phyloP scores from a whole-genome alignment of 495 filamentous ascomycete species.

The Friedmanniomyces endolithicus region DNA sequence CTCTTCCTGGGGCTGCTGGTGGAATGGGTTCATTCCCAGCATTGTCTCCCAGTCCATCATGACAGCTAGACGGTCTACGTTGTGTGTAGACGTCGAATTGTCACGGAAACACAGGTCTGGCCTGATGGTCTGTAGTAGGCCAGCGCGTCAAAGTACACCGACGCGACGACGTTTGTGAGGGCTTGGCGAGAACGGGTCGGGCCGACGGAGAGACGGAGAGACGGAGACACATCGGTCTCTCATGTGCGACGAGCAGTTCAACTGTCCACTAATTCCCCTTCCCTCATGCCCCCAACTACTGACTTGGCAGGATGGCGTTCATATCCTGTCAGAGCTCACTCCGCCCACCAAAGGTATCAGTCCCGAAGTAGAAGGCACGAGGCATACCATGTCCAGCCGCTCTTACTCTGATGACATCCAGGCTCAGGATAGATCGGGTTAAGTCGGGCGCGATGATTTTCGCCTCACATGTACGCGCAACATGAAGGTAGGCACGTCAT shows the following conservation, averaged over 20 bases:
- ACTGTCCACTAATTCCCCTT: too few species aligned
- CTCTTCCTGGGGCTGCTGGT: not conserved
- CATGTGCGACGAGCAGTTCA: too few species aligned
- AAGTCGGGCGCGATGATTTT: not conserved
- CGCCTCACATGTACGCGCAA: not conserved
- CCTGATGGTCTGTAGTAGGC: too few species aligned
- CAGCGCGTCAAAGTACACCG: not conserved
- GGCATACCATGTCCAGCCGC: not conserved
- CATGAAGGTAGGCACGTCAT: conserved; percentile 4
- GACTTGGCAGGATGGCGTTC: not conserved
- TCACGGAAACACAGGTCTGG: too few species aligned
- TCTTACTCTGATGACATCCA: conserved; percentile 3
- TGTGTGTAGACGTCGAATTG: too few species aligned
- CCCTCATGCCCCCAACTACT: too few species aligned
- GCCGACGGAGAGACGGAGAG: too few species aligned
- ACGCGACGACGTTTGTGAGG: not conserved
- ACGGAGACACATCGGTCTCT: too few species aligned
- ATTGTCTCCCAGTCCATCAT: conserved; percentile 1
- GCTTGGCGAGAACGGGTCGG: not conserved
- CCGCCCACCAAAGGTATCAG: not conserved
- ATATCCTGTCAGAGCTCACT: not conserved
- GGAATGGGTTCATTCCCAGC: not conserved
- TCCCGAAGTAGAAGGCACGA: not conserved
- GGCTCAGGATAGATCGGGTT: not conserved
- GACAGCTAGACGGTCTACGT: not conserved